Percentiles rank a stretch among this genome's conserved stretches.
Conservation (phyloP, 2,329 filamentous ascomycete species). For the Sporothrix protearum region DNA sequence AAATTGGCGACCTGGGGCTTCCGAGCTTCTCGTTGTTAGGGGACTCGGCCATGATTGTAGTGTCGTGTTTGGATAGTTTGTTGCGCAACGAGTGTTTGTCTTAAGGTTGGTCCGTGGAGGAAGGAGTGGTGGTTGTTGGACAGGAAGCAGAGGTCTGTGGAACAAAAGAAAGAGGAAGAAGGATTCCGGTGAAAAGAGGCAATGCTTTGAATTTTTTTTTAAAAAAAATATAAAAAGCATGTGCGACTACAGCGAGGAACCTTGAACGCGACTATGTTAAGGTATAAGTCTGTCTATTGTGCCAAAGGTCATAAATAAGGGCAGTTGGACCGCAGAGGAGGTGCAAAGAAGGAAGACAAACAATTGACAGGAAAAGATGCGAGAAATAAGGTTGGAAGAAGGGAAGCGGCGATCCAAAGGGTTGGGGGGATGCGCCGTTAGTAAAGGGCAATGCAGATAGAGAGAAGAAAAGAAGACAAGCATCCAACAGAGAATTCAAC, state of each 20-base stretch:
- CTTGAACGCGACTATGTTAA: background rate
- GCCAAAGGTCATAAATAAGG: background rate
- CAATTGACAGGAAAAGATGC: background rate
- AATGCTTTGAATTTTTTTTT: too few relatives aligned
- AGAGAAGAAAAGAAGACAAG: background rate
- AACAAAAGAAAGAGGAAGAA: background rate
- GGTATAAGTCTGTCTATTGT: background rate
- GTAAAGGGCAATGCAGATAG: conserved; percentile 5
- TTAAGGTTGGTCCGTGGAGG: background rate
- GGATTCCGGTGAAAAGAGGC: background rate
- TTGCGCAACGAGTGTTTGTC: background rate
- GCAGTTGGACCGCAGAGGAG: background rate
- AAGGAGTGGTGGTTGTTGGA: background rate
- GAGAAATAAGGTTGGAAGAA: background rate
- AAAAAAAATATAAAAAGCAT: background rate
- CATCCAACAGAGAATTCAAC: background rate
- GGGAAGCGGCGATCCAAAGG: background rate
- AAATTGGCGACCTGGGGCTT: conserved; percentile 10
- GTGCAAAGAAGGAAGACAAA: background rate
- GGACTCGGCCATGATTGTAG: conserved; percentile 26
- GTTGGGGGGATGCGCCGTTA: background rate
- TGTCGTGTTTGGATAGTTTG: background rate
- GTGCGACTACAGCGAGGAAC: background rate
- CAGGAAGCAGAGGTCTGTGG: background rate
- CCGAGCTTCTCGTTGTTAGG: conserved; percentile 14